Conservation (phyloP, 1,284 basidiomycete genomes). For the Taiwanofungus camphoratus region DNA sequence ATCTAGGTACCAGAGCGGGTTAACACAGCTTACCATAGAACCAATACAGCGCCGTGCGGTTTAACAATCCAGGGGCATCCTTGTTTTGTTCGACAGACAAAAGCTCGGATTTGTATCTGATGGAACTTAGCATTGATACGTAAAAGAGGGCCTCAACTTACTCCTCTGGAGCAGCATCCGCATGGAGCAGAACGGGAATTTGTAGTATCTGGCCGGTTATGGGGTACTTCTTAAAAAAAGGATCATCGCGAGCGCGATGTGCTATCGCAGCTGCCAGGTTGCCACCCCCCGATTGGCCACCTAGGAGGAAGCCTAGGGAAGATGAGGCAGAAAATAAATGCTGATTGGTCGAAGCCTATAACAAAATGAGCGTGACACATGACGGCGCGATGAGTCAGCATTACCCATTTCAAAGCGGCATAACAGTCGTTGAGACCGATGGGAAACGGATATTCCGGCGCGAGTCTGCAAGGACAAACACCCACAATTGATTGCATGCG, state of each 20-base stretch:
- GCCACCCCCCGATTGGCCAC: conserved; percentile 17
- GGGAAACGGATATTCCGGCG: conserved; percentile 18
- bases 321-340: conserved; percentile 7
- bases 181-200: conserved; percentile 11
- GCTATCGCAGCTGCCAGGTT: conserved; percentile 16
- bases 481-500: background rate
- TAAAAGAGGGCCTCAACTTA: background rate
- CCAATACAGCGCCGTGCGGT: background rate
- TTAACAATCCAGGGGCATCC: conserved; percentile 13
- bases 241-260: conserved; percentile 16
- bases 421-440: conserved; percentile 14
- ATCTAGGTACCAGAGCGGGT: background rate
- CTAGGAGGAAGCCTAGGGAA: conserved; percentile 17
- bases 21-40: background rate
- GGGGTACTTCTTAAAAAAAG: conserved; percentile 11
- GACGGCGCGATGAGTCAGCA: background rate
- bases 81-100: conserved; percentile 20
- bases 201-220: conserved; percentile 17
- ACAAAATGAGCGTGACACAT: background rate
- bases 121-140: background rate
- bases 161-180: conserved; percentile 5
- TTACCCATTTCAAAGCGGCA: conserved; percentile 21
- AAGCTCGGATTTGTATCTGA: conserved; percentile 20
- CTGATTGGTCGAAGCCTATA: conserved; percentile 12
- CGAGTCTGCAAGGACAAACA: conserved; percentile 5